Conservation (phyloP, 306 rosid species). For the Bauhinia variegata region DNA sequence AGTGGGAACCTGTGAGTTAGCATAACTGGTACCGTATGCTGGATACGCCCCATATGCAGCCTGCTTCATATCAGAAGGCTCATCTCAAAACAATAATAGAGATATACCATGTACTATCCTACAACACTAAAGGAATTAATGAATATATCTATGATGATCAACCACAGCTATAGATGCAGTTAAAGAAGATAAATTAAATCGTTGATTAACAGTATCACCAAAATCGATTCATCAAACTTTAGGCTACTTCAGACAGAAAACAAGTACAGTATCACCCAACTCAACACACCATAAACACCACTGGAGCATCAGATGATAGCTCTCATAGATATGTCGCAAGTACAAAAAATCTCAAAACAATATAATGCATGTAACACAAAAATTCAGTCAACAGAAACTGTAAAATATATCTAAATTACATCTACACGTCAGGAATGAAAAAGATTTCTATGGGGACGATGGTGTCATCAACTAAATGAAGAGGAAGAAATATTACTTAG, state of each 20-base stretch:
- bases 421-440: neutral
- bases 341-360: neutral
- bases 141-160: neutral
- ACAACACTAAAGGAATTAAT: neutral
- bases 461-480: neutral
- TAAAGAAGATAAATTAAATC: conserved; percentile 3
- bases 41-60: conserved; percentile 76
- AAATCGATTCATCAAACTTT: too few species aligned
- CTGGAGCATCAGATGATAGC: neutral
- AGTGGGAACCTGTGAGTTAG: conserved; percentile 64
- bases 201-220: neutral
- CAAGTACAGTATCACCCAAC: too few species aligned
- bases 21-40: conserved; percentile 71
- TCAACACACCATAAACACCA: too few species aligned
- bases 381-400: neutral
- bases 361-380: neutral
- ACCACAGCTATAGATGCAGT: neutral
- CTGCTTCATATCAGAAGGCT: conserved; percentile 46
- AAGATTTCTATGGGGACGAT: neutral
- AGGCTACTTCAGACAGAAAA: too few species aligned
- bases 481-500: neutral
- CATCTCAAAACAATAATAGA: neutral
- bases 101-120: neutral
- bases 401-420: neutral
- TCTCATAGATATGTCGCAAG: neutral